Evolutionary conservation across 768 basidiomycete genomes (phyloP), one percentile per base, ranked within the genome.

Genomic region (Psilocybe sp.): DNA sequence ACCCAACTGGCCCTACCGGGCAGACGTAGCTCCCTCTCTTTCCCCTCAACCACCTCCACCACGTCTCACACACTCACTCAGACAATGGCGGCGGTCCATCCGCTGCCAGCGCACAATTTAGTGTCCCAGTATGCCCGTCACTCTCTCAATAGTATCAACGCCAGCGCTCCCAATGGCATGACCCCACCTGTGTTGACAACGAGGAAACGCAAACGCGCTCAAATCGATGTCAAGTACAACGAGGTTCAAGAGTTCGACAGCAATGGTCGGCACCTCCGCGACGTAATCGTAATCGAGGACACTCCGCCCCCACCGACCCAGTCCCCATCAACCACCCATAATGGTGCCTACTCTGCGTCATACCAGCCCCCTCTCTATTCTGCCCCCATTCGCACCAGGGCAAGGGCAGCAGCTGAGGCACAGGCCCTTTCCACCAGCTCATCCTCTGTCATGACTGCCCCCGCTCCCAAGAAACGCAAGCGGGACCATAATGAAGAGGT

Each of bases 231-330:
- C 68, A 86, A 80, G 73, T 92, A 91, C 75, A 89, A 86, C 64
- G 89, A 92, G 66, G 88, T 91, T 36, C 84, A 92, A 60, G 91
- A 93, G 71, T 79, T 92, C 65, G 91, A 93, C 70, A 77, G 75
- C 58, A 74, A 85, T 43, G 91, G 91, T 53, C 74, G 77, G 4
- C 23, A 28, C 57, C 75, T 91, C 35, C 74, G 91, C 46, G 91
- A 93, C 67, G 87, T 93, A 65, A 93, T 94, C 69, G 86, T 94
- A 60, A 92, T 94, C 67, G 92, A 94, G 60, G 92, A 94, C 72
- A 92, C 92, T 39, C 91, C 91, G 23, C 85, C 86, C 34, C 90
- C 90, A 38, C 81, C 85, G 47, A 89, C 90, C 44, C 79, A 85
- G 63, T 89, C 87, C 45, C 86, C 89, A 49, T 81, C 87, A 52